Base-by-base conservation (phyloP, 192 early-diverging fungal species). In the Blastocladiella britannica region DNA sequence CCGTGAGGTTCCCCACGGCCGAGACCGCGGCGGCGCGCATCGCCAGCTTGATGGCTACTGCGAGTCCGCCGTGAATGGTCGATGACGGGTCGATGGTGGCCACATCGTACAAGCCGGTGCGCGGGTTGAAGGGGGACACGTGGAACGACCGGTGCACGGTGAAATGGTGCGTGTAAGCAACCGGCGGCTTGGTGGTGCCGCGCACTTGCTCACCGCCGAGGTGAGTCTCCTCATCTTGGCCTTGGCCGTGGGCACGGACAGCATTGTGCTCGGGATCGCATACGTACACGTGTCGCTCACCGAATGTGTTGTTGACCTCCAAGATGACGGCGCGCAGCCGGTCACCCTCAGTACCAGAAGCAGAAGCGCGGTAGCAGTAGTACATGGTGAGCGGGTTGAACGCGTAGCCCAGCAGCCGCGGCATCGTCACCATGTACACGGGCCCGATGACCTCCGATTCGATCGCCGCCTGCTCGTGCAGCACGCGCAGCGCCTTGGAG, bases 291-390 rank as follows among this genome's bases (percentile, higher is more conserved):
- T 73, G 71, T 0, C 65, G 58, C 37, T 73, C 71, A 23, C 60
- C 56, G 51, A 73, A 73, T 0, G 71, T 73, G 56, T 73, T 73
- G 57, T 71, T 70, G 28, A 73, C 71, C 53, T 73, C 71, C 1
- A 73, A 53, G 7, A 73, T 23, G 23, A 60, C 55, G 1, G 62
- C 65, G 9, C 25, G 5, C 7, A 65, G 25, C 2, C 12, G 28
- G 26, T 9, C 25, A 2, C 29, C 5, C 4, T 23, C 29, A 5
- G 4, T 51, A 2, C 1, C 5, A 51, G 52, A 51, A 3, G 51
- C 30, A 15, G 7, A 23, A 4, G 26, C 29, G 3, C 53, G 30
- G 58, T 58, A 68, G 37, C 60, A 62, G 58, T 69, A 72, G 58
- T 71, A 73, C 9, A 67, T 27, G 22, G 54, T 65, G 26, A 73